phyloP scores from a whole-genome alignment of 805 yeast species.

The Wickerhamiella australiensis region DNA sequence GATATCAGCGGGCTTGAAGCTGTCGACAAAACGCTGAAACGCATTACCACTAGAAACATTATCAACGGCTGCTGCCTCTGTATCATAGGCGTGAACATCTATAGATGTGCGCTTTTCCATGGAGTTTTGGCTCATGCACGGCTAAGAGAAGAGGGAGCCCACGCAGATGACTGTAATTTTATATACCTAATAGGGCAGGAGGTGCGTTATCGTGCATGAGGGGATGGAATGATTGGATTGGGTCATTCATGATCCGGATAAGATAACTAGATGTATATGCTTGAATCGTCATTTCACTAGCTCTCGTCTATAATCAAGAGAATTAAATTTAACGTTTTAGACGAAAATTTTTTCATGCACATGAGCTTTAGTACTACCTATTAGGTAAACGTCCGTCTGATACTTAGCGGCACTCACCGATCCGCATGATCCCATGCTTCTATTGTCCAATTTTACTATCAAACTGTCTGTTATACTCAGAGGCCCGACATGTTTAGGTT shows the following conservation, averaged over 20 bases:
- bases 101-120: not conserved
- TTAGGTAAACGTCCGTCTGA: too few species aligned
- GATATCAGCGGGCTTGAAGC: conserved; percentile 26
- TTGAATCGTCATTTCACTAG: too few species aligned
- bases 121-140: not conserved
- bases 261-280: not conserved
- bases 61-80: conserved; percentile 5
- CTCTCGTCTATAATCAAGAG: too few species aligned
- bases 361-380: too few species aligned
- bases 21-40: conserved; percentile 9
- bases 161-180: too few species aligned
- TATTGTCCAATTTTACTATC: too few species aligned
- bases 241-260: not conserved
- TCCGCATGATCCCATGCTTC: too few species aligned
- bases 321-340: too few species aligned
- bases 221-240: not conserved
- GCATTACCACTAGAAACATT: not conserved
- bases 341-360: too few species aligned
- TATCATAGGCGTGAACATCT: conserved; percentile 3
- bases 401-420: too few species aligned
- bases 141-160: not conserved
- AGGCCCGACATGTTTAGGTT: too few species aligned
- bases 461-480: too few species aligned
- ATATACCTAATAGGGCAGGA: not conserved
- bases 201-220: conserved; percentile 1